Conservation (phyloP, 129 eudicot genomes). For the Erigeron canadensis region DNA sequence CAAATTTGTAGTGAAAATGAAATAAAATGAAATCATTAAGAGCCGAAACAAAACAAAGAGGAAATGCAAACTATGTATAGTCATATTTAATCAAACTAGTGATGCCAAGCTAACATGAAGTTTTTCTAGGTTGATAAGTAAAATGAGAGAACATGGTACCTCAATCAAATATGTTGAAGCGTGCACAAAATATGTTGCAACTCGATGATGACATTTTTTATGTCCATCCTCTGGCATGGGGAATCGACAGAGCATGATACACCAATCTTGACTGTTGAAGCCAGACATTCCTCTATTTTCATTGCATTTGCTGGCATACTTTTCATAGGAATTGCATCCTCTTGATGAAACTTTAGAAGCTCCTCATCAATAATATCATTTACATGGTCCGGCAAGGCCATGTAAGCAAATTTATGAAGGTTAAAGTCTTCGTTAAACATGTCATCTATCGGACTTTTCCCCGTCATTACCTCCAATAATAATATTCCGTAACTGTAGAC, state of each 20-base stretch:
- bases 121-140: neutral
- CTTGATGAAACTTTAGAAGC: too few species aligned
- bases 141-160: neutral
- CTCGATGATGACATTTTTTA: slow-evolving; percentile 18
- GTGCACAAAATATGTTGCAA: slow-evolving; percentile 10
- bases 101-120: too few species aligned
- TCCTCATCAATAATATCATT: slow-evolving; percentile 33
- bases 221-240: slow-evolving; percentile 37
- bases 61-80: too few species aligned
- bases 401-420: slow-evolving; percentile 21
- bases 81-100: too few species aligned
- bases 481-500: slow-evolving; percentile 41
- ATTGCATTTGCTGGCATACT: neutral
- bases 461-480: slow-evolving; percentile 34
- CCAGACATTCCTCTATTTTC: slow-evolving; percentile 23
- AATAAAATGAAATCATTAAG: too few species aligned
- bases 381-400: slow-evolving; percentile 22
- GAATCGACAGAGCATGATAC: slow-evolving; percentile 30
- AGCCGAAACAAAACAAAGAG: too few species aligned
- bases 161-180: slow-evolving; percentile 9
- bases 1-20: too few species aligned
- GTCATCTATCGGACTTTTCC: slow-evolving; percentile 37
- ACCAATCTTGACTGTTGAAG: slow-evolving; percentile 29
- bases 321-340: neutral
- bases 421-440: slow-evolving; percentile 26